Evolutionary conservation across 2,329 filamentous ascomycete species (phyloP).

Genomic region (Chaetomium olivaceum): DNA sequence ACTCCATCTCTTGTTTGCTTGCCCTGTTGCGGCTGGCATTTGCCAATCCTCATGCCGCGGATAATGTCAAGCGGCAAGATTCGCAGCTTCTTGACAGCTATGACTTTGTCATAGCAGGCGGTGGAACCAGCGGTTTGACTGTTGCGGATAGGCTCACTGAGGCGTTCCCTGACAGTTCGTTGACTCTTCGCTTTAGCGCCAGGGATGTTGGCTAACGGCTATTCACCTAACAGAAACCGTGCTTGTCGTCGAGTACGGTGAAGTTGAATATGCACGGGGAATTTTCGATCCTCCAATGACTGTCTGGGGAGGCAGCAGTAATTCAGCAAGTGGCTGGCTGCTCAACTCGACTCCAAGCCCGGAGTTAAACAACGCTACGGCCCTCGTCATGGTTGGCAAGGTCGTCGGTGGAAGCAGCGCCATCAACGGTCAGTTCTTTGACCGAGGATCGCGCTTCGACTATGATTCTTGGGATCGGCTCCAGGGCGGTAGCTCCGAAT

Average conservation of each 20-base stretch:
- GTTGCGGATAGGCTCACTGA: slow-evolving; percentile 39
- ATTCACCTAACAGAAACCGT: slow-evolving; percentile 19
- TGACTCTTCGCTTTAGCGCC: slow-evolving; percentile 8
- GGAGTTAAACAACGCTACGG: slow-evolving; percentile 34
- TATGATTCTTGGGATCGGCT: slow-evolving; percentile 39
- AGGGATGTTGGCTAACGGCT: background rate
- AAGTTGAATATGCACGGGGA: slow-evolving; percentile 26
- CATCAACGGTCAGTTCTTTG: slow-evolving; percentile 43
- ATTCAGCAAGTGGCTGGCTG: slow-evolving; percentile 21
- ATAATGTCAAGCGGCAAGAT: slow-evolving; percentile 31
- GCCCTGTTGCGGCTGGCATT: background rate
- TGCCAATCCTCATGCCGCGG: background rate
- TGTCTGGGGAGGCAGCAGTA: background rate
- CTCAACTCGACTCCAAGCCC: slow-evolving; percentile 20
- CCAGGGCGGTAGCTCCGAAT: slow-evolving; percentile 16
- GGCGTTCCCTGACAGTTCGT: slow-evolving; percentile 35
- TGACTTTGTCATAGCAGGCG: slow-evolving; percentile 39
- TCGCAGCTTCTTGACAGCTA: slow-evolving; percentile 33
- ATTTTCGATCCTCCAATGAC: slow-evolving; percentile 31
- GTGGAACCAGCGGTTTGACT: slow-evolving; percentile 39
- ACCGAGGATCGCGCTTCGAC: slow-evolving; percentile 39
- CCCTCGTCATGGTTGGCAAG: slow-evolving; percentile 37
- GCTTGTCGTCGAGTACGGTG: slow-evolving; percentile 32
- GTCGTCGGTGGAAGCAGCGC: slow-evolving; percentile 41
- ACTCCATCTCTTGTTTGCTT: background rate